These are phyloP conservation scores for Wallacemonas rigidus DNA, from an alignment of 208 protist genomes.

Conservation along the genomic window DNA sequence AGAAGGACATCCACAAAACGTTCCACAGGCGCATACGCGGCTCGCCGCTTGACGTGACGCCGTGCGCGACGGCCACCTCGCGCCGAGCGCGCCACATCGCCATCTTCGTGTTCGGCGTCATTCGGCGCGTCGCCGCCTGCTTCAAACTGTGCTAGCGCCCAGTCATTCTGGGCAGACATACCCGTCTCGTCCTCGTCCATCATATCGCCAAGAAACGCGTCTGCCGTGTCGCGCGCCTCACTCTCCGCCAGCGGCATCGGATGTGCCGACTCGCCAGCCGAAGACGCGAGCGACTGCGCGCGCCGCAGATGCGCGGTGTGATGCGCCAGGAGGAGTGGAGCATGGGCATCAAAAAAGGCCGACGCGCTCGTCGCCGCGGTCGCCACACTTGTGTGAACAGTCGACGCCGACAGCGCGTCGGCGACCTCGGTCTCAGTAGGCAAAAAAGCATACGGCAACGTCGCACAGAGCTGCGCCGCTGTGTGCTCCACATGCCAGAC, in stretches of 20 bases:
- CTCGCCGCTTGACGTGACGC: constrained; percentile 1
- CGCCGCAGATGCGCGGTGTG: neutral
- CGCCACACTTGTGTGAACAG: neutral
- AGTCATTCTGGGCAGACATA: neutral
- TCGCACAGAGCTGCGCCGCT: neutral
- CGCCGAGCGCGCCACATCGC: too few species aligned
- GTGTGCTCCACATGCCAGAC: constrained; percentile 4
- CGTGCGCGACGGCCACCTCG: neutral
- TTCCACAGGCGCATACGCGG: neutral
- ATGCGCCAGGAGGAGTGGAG: neutral
- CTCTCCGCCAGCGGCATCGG: too few species aligned
- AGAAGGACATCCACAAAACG: constrained; percentile 4
- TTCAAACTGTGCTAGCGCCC: neutral
- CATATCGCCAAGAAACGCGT: too few species aligned
- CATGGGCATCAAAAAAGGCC: neutral
- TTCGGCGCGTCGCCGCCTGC: neutral
- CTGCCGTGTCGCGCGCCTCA: too few species aligned
- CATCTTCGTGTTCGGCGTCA: neutral
- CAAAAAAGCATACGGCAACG: neutral
- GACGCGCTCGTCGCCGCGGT: neutral
- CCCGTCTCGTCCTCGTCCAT: too few species aligned
- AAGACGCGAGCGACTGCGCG: neutral
- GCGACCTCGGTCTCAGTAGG: neutral
- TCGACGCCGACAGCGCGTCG: neutral
- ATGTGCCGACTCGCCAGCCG: too few species aligned